Evolutionary conservation across 441 rosid species (phyloP).

Genomic region (Populus trichocarpa): DNA sequence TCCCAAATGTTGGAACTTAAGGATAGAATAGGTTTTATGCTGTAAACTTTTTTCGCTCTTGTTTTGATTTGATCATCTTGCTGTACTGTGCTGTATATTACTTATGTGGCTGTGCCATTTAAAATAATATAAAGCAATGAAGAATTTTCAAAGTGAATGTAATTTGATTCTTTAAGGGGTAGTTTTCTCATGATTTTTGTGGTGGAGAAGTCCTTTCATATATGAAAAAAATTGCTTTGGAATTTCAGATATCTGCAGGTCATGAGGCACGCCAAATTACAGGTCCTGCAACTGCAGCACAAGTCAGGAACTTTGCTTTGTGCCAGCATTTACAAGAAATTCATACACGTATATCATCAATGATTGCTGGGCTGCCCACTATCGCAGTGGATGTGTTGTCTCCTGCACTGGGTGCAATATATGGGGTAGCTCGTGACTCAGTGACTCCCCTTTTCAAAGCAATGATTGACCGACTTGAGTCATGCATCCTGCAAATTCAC

Average conservation of each 20-base stretch:
- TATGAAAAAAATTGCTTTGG: constrained; percentile 9
- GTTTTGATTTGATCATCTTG: neutral
- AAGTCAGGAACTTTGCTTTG: constrained; percentile 78
- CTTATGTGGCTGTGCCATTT: neutral
- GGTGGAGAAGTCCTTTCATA: constrained; percentile 6
- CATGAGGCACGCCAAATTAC: constrained; percentile 87
- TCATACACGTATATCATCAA: constrained; percentile 68
- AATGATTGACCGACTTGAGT: constrained; percentile 85
- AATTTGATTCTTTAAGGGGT: neutral
- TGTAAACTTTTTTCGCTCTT: neutral
- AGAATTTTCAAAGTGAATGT: neutral
- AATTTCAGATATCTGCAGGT: constrained; percentile 89
- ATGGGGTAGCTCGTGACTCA: constrained; percentile 86
- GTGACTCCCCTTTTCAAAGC: constrained; percentile 88
- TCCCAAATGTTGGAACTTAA: neutral
- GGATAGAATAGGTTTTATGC: neutral
- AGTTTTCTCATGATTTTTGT: constrained; percentile 4
- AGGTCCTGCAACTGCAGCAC: constrained; percentile 85
- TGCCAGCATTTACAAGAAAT: constrained; percentile 93
- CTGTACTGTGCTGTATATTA: neutral
- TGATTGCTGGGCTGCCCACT: constrained; percentile 62
- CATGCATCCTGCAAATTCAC: constrained; percentile 90
- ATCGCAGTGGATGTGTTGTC: constrained; percentile 83
- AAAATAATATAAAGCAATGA: neutral
- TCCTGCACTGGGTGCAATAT: constrained; percentile 64